Evolutionary conservation across 148 eudicot genomes (phyloP).

Genomic region (Rhododendron ovatum): DNA sequence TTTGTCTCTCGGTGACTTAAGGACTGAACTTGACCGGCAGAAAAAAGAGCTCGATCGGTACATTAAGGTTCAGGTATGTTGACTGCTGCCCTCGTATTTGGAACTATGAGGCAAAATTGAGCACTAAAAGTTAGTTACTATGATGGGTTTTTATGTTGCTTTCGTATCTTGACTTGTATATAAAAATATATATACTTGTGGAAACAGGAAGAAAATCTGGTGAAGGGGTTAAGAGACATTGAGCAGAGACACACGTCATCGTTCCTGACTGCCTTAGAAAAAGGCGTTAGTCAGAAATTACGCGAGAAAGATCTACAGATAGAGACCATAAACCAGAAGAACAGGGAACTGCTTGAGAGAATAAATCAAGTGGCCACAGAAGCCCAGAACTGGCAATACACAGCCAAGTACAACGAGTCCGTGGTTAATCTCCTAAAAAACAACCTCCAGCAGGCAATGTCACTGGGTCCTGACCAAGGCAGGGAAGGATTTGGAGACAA

Average conservation of each 20-base stretch:
- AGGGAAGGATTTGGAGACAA: conserved; percentile 88
- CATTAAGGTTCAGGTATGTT: conserved; percentile 70
- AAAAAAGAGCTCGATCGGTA: conserved; percentile 76
- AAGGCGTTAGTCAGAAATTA: conserved; percentile 57
- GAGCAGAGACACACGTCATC: conserved; percentile 73
- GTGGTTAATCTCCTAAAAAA: conserved; percentile 54
- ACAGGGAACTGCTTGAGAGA: conserved; percentile 63
- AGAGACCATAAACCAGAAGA: conserved; percentile 70
- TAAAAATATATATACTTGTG: neutral
- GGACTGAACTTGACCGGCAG: conserved; percentile 70
- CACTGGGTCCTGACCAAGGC: conserved; percentile 54
- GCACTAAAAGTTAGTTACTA: neutral
- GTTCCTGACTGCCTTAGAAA: conserved; percentile 56
- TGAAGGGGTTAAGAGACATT: conserved; percentile 65
- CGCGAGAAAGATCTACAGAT: conserved; percentile 66
- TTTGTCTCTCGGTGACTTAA: conserved; percentile 52
- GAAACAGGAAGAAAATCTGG: conserved; percentile 67
- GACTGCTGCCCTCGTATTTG: neutral
- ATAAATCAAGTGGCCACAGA: conserved; percentile 72
- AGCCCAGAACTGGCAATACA: conserved; percentile 75
- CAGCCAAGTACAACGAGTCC: conserved; percentile 87
- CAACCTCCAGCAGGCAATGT: conserved; percentile 71
- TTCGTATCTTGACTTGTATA: neutral
- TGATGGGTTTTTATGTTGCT: neutral
- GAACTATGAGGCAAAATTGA: neutral